Conservation (phyloP, 805 yeast species). For the Saccharomycopsis lassenensis region DNA sequence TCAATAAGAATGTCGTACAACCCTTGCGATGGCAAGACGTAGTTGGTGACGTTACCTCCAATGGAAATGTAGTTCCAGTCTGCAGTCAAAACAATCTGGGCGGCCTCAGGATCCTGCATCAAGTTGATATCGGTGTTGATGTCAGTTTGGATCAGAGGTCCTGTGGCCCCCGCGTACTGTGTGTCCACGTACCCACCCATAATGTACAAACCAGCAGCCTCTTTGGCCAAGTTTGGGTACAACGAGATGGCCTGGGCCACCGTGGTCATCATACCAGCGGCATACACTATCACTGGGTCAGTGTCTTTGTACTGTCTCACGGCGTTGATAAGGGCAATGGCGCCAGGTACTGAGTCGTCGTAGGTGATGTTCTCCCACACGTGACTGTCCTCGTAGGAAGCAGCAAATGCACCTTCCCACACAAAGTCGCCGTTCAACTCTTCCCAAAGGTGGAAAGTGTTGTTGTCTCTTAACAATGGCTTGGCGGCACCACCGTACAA, state of each 20-base stretch:
- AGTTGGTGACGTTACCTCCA: conserved; percentile 34
- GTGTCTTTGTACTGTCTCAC: conserved; percentile 28
- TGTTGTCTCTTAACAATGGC: conserved; percentile 30
- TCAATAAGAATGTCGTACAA: conserved; percentile 27
- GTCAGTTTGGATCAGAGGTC: conserved; percentile 26
- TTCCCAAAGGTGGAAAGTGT: conserved; percentile 31
- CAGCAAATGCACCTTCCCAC: conserved; percentile 33
- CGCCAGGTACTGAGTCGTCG: conserved; percentile 26
- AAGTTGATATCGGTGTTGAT: conserved; percentile 34
- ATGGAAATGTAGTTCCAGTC: conserved; percentile 30
- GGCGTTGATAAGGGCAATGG: conserved; percentile 31
- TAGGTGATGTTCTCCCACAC: conserved; percentile 26
- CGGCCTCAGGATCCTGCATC: conserved; percentile 36
- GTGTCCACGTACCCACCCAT: conserved; percentile 37
- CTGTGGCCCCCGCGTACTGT: conserved; percentile 28
- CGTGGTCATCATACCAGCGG: conserved; percentile 34
- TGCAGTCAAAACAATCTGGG: conserved; percentile 32
- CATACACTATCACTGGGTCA: conserved; percentile 28
- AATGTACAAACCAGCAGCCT: conserved; percentile 30
- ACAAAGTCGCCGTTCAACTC: conserved; percentile 28
- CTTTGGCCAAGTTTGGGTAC: conserved; percentile 30
- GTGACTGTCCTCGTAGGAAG: conserved; percentile 25
- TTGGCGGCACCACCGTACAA: conserved; percentile 29
- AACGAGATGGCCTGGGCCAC: conserved; percentile 34
- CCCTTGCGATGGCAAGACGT: conserved; percentile 29